phyloP scores from a whole-genome alignment of 2,329 filamentous ascomycete species.

The Aphanocladium album region DNA sequence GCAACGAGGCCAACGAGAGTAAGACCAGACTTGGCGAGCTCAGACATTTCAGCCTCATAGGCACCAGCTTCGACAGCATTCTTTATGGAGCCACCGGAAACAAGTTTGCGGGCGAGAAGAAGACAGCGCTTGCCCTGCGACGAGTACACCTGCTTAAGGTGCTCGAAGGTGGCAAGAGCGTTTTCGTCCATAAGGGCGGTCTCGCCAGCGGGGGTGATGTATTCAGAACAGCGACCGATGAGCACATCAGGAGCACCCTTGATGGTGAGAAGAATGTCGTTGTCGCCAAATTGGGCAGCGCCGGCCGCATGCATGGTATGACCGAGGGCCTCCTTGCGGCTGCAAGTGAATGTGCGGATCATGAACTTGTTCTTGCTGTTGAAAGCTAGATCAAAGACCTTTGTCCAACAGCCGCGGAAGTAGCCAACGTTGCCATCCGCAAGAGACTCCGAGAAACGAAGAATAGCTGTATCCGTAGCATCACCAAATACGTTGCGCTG shows the following conservation, averaged over 20 bases:
- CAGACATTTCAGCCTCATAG: slow-evolving; percentile 51
- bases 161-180: slow-evolving; percentile 44
- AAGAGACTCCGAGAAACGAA: slow-evolving; percentile 65
- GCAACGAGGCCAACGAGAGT: slow-evolving; percentile 70
- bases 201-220: slow-evolving; percentile 51
- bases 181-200: slow-evolving; percentile 43
- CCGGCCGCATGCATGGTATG: slow-evolving; percentile 35
- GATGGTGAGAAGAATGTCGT: slow-evolving; percentile 58
- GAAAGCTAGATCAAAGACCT: slow-evolving; percentile 64
- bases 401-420: slow-evolving; percentile 58
- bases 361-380: slow-evolving; percentile 85
- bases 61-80: slow-evolving; percentile 37
- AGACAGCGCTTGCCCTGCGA: slow-evolving; percentile 63
- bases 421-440: slow-evolving; percentile 48
- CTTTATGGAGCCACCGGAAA: slow-evolving; percentile 37
- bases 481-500: slow-evolving; percentile 66
- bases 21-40: slow-evolving; percentile 52
- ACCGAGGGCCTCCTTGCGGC: slow-evolving; percentile 25
- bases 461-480: slow-evolving; percentile 69
- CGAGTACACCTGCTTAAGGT: slow-evolving; percentile 64
- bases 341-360: slow-evolving; percentile 55
- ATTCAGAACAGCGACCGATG: slow-evolving; percentile 55
- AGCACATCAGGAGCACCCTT: slow-evolving; percentile 76
- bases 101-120: slow-evolving; percentile 56
- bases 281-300: slow-evolving; percentile 28